Conservation (phyloP, 192 early-diverging fungal species). For the Backusella liffmaniae region DNA sequence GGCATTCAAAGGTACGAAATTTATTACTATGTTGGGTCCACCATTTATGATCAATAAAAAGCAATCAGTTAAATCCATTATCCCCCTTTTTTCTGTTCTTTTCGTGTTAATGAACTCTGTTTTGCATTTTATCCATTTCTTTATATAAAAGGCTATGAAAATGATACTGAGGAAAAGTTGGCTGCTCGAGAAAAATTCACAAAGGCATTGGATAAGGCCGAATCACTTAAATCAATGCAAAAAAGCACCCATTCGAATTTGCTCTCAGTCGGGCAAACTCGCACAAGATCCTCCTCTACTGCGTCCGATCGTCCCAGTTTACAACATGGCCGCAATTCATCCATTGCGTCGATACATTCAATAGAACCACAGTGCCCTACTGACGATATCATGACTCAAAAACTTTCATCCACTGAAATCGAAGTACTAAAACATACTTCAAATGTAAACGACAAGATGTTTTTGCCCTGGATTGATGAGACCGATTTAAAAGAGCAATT, state of each 20-base stretch:
- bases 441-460: slow-evolving; percentile 66
- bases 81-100: not conserved
- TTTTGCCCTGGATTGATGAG: slow-evolving; percentile 70
- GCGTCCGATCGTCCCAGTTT: not conserved
- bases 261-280: not conserved
- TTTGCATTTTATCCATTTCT: not conserved
- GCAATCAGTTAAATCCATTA: not conserved
- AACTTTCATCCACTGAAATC: slow-evolving; percentile 48
- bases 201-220: slow-evolving; percentile 40
- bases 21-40: not conserved
- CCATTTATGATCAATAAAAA: slow-evolving; percentile 1
- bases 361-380: not conserved
- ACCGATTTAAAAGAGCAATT: slow-evolving; percentile 64
- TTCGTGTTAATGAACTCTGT: not conserved
- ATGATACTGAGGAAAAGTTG: slow-evolving; percentile 5
- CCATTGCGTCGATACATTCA: not conserved
- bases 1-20: slow-evolving; percentile 42
- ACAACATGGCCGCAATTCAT: not conserved
- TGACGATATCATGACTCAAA: slow-evolving; percentile 23
- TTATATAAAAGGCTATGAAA: not conserved
- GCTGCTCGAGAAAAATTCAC: slow-evolving; percentile 27
- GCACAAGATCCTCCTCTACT: slow-evolving; percentile 4
- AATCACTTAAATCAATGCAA: slow-evolving; percentile 46
- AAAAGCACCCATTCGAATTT: slow-evolving; percentile 5
- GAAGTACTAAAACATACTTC: slow-evolving; percentile 68